A percentile compares a stretch with the other conserved stretches of the same genome.
Evolutionary conservation across 306 rosid genomes (phyloP).

Genomic region (Senna siamea): DNA sequence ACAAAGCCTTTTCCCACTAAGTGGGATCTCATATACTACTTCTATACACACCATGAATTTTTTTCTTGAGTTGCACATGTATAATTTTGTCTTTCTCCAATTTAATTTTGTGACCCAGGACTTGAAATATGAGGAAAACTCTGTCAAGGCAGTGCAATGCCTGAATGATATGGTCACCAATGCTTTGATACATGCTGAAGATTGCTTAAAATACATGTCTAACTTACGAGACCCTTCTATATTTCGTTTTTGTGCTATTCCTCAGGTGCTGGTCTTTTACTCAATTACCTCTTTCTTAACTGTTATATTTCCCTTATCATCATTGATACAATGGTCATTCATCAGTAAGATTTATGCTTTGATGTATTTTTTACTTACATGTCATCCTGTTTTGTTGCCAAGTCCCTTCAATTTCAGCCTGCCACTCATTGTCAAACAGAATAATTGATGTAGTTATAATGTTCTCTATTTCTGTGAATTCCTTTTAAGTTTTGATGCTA

Average conservation of each 20-base stretch:
- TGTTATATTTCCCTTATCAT: conserved; percentile 29
- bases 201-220: conserved; percentile 81
- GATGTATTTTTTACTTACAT: no score
- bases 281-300: conserved; percentile 16
- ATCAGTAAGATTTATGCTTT: conserved; percentile 29
- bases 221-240: conserved; percentile 61
- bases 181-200: conserved; percentile 77
- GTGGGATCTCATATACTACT: background rate
- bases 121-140: conserved; percentile 77
- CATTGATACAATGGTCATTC: conserved; percentile 20
- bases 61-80: conserved; percentile 14
- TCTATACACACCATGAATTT: background rate
- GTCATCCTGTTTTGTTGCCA: no score
- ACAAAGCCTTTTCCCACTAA: no score
- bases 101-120: conserved; percentile 57
- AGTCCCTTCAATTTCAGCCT: no score
- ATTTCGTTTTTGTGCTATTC: conserved; percentile 95
- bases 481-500: no score
- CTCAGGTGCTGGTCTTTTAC: conserved; percentile 71
- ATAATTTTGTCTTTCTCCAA: conserved; percentile 23
- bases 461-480: no score
- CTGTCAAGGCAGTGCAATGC: conserved; percentile 89
- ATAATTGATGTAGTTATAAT: no score
- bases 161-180: conserved; percentile 94
- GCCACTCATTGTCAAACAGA: no score